These are phyloP conservation scores for Blastocystis sp. DNA, from an alignment of 352 stramenopile species.

Conservation along the genomic window DNA sequence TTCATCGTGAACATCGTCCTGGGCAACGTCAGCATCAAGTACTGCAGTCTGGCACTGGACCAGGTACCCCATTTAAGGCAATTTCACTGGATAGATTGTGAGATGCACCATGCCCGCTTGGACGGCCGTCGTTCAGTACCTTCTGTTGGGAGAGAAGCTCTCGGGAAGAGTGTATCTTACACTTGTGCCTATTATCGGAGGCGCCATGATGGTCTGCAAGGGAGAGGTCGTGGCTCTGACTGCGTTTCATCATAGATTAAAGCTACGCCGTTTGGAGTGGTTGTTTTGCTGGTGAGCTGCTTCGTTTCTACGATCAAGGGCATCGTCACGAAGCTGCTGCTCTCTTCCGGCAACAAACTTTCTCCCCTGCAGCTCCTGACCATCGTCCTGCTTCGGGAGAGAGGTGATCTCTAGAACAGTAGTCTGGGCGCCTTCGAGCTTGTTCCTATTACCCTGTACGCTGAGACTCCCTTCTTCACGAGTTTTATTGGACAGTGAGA, in stretches of 20 bases:
- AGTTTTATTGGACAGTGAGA: conserved; percentile 30
- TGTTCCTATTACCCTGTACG: conserved; percentile 14
- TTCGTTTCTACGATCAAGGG: conserved; percentile 67
- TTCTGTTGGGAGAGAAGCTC: conserved; percentile 59
- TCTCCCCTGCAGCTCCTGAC: conserved; percentile 62
- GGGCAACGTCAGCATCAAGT: conserved; percentile 64
- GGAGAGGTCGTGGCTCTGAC: conserved; percentile 2
- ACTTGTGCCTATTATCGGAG: conserved; percentile 67
- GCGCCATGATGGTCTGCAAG: conserved; percentile 67
- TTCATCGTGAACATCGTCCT: conserved; percentile 68
- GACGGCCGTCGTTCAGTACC: conserved; percentile 60
- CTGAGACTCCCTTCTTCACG: conserved; percentile 41
- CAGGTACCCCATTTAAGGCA: background rate
- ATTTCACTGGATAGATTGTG: conserved; percentile 50
- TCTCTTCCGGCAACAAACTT: conserved; percentile 65
- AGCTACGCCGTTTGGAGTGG: conserved; percentile 44
- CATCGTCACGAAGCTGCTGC: conserved; percentile 63
- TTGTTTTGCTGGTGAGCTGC: conserved; percentile 51
- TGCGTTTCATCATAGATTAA: conserved; percentile 1
- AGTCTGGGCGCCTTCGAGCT: conserved; percentile 52
- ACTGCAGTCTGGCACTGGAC: conserved; percentile 61
- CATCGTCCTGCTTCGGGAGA: background rate
- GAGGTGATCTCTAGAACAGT: conserved; percentile 55
- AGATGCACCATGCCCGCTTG: conserved; percentile 66
- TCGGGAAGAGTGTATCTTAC: conserved; percentile 48